Percentiles rank a stretch among this genome's conserved stretches.
Conservation (phyloP, 2,329 filamentous ascomycete species). For the Aspergillus candidus region DNA sequence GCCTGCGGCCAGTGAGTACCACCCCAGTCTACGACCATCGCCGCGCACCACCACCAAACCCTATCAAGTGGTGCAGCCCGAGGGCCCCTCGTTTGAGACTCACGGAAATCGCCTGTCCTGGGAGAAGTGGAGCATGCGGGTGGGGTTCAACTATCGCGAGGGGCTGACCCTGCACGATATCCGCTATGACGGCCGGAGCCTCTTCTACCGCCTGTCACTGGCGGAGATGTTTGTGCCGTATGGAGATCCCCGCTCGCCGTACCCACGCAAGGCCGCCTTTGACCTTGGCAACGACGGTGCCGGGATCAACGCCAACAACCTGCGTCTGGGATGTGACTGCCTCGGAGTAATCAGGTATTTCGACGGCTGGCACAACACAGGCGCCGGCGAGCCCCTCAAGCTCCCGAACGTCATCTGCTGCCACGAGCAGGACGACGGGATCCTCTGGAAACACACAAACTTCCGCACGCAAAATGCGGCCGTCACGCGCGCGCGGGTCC, state of each 20-base stretch:
- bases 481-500: slow-evolving; percentile 27
- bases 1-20: slow-evolving; percentile 29
- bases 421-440: slow-evolving; percentile 36
- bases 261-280: slow-evolving; percentile 39
- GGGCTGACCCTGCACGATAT: slow-evolving; percentile 39
- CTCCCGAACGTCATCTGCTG: slow-evolving; percentile 40
- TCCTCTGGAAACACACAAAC: slow-evolving; percentile 39
- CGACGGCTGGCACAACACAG: slow-evolving; percentile 32
- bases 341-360: slow-evolving; percentile 37
- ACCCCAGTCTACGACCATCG: slow-evolving; percentile 25
- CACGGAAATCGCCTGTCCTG: slow-evolving; percentile 28
- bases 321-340: slow-evolving; percentile 39
- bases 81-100: slow-evolving; percentile 31
- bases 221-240: slow-evolving; percentile 44
- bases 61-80: slow-evolving; percentile 31
- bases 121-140: slow-evolving; percentile 41
- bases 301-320: slow-evolving; percentile 40
- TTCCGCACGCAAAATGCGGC: slow-evolving; percentile 30
- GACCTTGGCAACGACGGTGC: slow-evolving; percentile 41
- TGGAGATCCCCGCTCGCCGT: slow-evolving; percentile 37
- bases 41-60: slow-evolving; percentile 33
- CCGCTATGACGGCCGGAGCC: slow-evolving; percentile 31
- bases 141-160: slow-evolving; percentile 43
- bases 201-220: slow-evolving; percentile 40
- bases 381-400: slow-evolving; percentile 28